Percentiles rank a stretch among this genome's conserved stretches.
These are phyloP conservation scores for Xeromyces bisporus DNA, from an alignment of 495 filamentous ascomycete species.

Conservation along the genomic window DNA sequence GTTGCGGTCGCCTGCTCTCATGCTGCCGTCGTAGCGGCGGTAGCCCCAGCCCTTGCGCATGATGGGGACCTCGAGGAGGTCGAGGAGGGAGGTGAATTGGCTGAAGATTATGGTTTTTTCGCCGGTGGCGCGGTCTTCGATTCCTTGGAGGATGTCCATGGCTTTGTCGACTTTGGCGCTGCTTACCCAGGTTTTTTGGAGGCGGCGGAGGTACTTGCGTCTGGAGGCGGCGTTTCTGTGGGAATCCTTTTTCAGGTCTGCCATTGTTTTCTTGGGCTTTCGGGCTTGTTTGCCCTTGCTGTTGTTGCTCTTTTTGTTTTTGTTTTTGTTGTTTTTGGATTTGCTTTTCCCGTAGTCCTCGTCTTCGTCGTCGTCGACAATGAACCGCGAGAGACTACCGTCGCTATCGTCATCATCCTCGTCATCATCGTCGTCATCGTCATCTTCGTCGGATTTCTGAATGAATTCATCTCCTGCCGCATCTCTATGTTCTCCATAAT, in stretches of 20 bases:
- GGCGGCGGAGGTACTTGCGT: slow-evolving; percentile 45
- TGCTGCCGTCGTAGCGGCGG: slow-evolving; percentile 74
- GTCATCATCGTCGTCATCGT: slow-evolving; percentile 23
- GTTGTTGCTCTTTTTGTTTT: slow-evolving; percentile 30
- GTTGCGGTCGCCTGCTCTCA: slow-evolving; percentile 53
- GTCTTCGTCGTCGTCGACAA: slow-evolving; percentile 29
- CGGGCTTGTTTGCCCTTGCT: slow-evolving; percentile 23
- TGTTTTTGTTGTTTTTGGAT: slow-evolving; percentile 15
- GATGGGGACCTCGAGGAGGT: slow-evolving; percentile 84
- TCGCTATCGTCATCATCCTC: slow-evolving; percentile 26
- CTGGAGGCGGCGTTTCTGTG: slow-evolving; percentile 43
- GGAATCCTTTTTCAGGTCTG: slow-evolving; percentile 48
- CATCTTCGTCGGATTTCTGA: slow-evolving; percentile 19
- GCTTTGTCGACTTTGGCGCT: slow-evolving; percentile 70
- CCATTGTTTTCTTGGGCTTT: slow-evolving; percentile 33
- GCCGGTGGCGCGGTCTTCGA: slow-evolving; percentile 24
- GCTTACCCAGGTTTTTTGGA: slow-evolving; percentile 48
- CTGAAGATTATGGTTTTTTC: slow-evolving; percentile 90
- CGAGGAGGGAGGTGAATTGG: slow-evolving; percentile 80
- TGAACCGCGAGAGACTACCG: slow-evolving; percentile 39
- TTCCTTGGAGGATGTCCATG: slow-evolving; percentile 45
- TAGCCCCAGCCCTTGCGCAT: slow-evolving; percentile 42
- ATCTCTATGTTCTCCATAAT: slow-evolving; percentile 35
- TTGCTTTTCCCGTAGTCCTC: slow-evolving; percentile 9
- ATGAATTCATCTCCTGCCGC: slow-evolving; percentile 13